Evolutionary conservation across 2,329 filamentous ascomycete species (phyloP), one percentile per base, ranked within the genome.

Genomic region (Colletotrichum liriopes): DNA sequence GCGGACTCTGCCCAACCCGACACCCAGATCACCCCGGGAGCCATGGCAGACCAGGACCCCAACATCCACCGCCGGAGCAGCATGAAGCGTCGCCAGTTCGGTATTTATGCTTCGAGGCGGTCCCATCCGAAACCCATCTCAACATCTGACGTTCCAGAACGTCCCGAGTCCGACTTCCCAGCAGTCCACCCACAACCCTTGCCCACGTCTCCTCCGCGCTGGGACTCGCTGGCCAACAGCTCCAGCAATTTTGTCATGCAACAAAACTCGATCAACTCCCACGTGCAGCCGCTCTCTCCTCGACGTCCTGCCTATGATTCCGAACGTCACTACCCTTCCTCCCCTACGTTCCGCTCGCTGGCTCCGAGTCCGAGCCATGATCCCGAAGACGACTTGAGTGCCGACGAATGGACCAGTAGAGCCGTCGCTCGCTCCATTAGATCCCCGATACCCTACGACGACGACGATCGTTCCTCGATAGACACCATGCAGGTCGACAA

Each of bases 401-500:
- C 49, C 58, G 74, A 66, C 77, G 77, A 74, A 58, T 73, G 71
- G 75, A 75, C 60, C 23, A 70, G 66, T n/a, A 69, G 60, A 72
- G 29, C 70, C 32, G 52, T 63, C 47, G 67, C 62, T 45, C 67
- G 66, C 23, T 68, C 76, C 29, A 67, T 74, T 29, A 74, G 71
- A 73, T 56, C 75, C 74, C 39, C 65, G 68, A 41, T 76, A 41
- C 60, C 70, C 75, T 51, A 77, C 73, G 35, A 78, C 73, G 52
- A 77, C 73, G 52, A 77, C 78, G 51, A 76, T 73, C 55, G 78
- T 39, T 71, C 64, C 55, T 73, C 71, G 41, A 68, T 71, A 26
- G 72, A 74, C 37, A 72, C 73, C 29, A 74, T 74, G 65, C 73
- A 71, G 69, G 66, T 89, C 56, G 86, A 86, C 76, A 91, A 91